Evolutionary conservation across 23 red algal genomes (phyloP).

Genomic region (Porphyridium purpureum): DNA sequence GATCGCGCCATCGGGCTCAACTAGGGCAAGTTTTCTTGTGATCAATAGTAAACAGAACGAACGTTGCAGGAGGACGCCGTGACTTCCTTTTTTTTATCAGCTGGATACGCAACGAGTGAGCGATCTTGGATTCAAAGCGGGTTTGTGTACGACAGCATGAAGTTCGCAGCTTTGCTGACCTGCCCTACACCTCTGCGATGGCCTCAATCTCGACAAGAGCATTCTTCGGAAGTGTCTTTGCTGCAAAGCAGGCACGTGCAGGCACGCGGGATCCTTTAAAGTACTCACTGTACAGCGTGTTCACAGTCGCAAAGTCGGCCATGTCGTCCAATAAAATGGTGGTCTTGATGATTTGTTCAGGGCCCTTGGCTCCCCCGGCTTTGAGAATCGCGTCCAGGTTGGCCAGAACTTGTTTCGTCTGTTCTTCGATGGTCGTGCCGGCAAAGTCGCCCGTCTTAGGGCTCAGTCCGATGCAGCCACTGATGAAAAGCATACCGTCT

Average conservation of each 20-base stretch:
- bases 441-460: slow-evolving; percentile 39
- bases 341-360: slow-evolving; percentile 51
- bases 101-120: too few relatives aligned
- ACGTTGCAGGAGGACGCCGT: too few relatives aligned
- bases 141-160: too few relatives aligned
- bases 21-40: too few relatives aligned
- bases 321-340: slow-evolving; percentile 79
- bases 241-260: slow-evolving; percentile 81
- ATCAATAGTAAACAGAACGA: too few relatives aligned
- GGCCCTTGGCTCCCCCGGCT: slow-evolving; percentile 21
- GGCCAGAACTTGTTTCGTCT: slow-evolving; percentile 74
- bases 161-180: too few relatives aligned
- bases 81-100: too few relatives aligned
- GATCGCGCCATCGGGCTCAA: too few relatives aligned
- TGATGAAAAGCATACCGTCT: slow-evolving; percentile 75
- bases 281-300: slow-evolving; percentile 52
- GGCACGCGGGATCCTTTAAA: slow-evolving; percentile 44
- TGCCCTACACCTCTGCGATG: too few relatives aligned
- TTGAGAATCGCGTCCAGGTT: slow-evolving; percentile 70
- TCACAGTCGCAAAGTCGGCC: slow-evolving; percentile 75
- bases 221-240: slow-evolving; percentile 61
- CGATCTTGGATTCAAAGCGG: too few relatives aligned
- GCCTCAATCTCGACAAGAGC: slow-evolving; percentile 89
- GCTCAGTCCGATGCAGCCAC: slow-evolving; percentile 83
- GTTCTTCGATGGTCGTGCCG: slow-evolving; percentile 35